phyloP scores from a whole-genome alignment of 75 land plant genomes.

The Selaginella moellendorffii region DNA sequence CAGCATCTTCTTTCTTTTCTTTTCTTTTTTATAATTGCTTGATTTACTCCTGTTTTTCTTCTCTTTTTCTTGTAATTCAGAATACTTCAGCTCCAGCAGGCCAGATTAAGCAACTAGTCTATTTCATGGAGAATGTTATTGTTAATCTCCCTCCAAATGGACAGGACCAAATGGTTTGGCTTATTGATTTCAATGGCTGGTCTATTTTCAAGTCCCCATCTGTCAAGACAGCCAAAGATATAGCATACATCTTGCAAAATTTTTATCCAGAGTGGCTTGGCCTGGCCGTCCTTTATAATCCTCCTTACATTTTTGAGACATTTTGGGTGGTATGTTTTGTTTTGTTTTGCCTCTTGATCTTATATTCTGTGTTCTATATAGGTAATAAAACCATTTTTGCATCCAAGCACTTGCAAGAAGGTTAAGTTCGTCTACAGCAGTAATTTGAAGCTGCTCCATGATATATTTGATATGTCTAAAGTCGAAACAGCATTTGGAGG shows the following conservation, averaged over 20 bases:
- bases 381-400: background rate
- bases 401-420: background rate
- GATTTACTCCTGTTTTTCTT: too few relatives aligned
- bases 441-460: background rate
- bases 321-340: background rate
- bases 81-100: background rate
- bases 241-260: background rate
- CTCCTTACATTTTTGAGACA: background rate
- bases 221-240: background rate
- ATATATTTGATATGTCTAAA: background rate
- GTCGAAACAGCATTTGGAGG: background rate
- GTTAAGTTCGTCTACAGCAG: background rate
- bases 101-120: background rate
- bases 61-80: too few relatives aligned
- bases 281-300: background rate
- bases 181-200: background rate
- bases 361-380: background rate
- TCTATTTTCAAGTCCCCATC: background rate
- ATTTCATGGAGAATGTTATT: background rate
- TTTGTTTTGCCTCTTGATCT: too few relatives aligned
- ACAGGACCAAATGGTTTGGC: background rate
- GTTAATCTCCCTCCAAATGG: background rate
- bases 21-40: constrained; percentile 1
- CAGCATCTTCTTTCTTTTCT: background rate
- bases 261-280: background rate